Evolutionary conservation across 805 yeast species (phyloP).

Genomic region (Barnettozyma californica): DNA sequence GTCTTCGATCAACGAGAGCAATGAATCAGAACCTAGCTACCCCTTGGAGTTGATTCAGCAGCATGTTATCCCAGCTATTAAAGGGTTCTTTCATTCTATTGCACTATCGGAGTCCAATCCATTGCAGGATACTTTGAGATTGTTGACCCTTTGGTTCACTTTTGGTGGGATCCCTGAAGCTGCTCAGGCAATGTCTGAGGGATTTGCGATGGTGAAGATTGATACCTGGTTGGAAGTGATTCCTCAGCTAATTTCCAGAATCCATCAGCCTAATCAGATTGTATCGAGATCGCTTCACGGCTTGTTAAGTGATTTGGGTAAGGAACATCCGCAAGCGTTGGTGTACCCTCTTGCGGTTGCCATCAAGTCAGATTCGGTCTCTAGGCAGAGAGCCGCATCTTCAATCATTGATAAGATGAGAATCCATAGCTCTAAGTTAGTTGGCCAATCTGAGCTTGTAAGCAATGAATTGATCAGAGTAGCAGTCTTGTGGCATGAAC

Average conservation of each 20-base stretch:
- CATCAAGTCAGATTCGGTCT: constrained; percentile 84
- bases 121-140: constrained; percentile 84
- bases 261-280: constrained; percentile 87
- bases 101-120: constrained; percentile 83
- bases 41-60: constrained; percentile 61
- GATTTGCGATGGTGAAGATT: constrained; percentile 80
- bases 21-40: constrained; percentile 25
- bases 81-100: constrained; percentile 93
- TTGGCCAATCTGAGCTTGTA: constrained; percentile 91
- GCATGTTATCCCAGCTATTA: constrained; percentile 93
- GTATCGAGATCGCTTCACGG: constrained; percentile 80
- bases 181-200: constrained; percentile 83
- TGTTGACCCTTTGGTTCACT: constrained; percentile 90
- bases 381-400: constrained; percentile 86
- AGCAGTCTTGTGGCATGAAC: constrained; percentile 95
- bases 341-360: constrained; percentile 96
- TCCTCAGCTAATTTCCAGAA: constrained; percentile 93
- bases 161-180: constrained; percentile 94
- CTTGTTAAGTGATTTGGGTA: constrained; percentile 79
- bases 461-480: constrained; percentile 89
- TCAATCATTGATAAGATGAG: constrained; percentile 91
- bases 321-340: constrained; percentile 95
- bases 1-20: constrained; percentile 28
- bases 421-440: constrained; percentile 75
- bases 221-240: constrained; percentile 95